Percentiles rank a stretch among this genome's conserved stretches.
These are phyloP conservation scores for Kappamyces sp. DNA, from an alignment of 192 early-diverging fungal species.

Conservation along the genomic window DNA sequence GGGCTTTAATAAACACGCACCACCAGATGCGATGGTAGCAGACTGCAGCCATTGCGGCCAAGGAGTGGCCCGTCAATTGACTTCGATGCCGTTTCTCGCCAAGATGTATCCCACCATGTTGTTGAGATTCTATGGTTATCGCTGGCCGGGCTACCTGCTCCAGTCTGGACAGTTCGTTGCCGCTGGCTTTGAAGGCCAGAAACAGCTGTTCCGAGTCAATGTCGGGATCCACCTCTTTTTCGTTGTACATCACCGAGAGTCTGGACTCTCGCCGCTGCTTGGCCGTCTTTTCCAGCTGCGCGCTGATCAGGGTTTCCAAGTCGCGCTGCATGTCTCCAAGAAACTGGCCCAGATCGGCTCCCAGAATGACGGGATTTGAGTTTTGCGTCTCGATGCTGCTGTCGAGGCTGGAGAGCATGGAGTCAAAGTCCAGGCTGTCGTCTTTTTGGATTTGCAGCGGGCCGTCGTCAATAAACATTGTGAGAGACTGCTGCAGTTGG, in stretches of 20 bases:
- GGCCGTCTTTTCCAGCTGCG: constrained; percentile 2
- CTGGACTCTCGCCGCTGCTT: not conserved
- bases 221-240: constrained; percentile 6
- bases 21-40: no score
- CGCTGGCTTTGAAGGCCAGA: constrained; percentile 1
- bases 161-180: not conserved
- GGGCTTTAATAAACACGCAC: no score
- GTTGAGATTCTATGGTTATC: no score
- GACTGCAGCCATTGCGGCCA: no score
- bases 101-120: no score
- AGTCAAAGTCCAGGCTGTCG: constrained; percentile 4
- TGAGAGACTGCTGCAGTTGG: not conserved
- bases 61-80: no score
- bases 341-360: not conserved
- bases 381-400: not conserved
- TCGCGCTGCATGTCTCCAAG: not conserved
- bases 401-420: not conserved
- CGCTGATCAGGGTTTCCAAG: not conserved
- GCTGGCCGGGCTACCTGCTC: no score
- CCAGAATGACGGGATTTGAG: not conserved
- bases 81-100: no score
- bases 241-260: constrained; percentile 8
- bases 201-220: constrained; percentile 1
- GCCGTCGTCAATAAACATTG: not conserved
- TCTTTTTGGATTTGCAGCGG: not conserved